Conservation (phyloP, 2,329 filamentous ascomycete genomes). For the Seiridium cupressi region DNA sequence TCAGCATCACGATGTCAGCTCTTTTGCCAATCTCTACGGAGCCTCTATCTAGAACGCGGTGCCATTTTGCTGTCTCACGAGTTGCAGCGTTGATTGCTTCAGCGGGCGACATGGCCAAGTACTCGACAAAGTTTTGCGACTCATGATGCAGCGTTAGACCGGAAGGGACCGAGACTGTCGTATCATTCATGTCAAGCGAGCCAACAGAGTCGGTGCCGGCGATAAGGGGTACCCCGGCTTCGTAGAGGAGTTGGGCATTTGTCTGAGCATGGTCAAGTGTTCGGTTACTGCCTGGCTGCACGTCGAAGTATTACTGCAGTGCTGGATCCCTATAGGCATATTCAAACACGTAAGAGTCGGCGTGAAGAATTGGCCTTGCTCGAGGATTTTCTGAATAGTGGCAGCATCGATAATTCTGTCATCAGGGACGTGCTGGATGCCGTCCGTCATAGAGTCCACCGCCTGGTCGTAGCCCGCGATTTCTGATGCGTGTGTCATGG, state of each 20-base stretch:
- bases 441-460: conserved; percentile 10
- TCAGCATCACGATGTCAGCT: conserved; percentile 25
- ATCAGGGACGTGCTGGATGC: conserved; percentile 14
- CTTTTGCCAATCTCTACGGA: conserved; percentile 20
- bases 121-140: conserved; percentile 11
- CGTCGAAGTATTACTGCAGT: neutral
- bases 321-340: conserved; percentile 14
- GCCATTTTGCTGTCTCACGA: conserved; percentile 14
- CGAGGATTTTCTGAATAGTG: conserved; percentile 4
- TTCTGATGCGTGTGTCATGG: conserved; percentile 12
- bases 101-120: conserved; percentile 8
- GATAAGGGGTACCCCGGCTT: conserved; percentile 20
- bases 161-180: neutral
- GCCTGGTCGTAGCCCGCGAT: conserved; percentile 8
- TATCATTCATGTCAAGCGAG: neutral
- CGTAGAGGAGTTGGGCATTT: conserved; percentile 32
- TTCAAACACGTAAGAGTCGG: conserved; percentile 10
- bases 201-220: conserved; percentile 19
- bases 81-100: conserved; percentile 9
- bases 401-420: conserved; percentile 6
- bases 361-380: conserved; percentile 9
- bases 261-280: conserved; percentile 40
- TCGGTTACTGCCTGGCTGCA: neutral
- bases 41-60: conserved; percentile 23
- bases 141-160: conserved; percentile 8